Base-by-base conservation (phyloP, 1,139 yeast species). In the Tardiomyces depauwii region DNA sequence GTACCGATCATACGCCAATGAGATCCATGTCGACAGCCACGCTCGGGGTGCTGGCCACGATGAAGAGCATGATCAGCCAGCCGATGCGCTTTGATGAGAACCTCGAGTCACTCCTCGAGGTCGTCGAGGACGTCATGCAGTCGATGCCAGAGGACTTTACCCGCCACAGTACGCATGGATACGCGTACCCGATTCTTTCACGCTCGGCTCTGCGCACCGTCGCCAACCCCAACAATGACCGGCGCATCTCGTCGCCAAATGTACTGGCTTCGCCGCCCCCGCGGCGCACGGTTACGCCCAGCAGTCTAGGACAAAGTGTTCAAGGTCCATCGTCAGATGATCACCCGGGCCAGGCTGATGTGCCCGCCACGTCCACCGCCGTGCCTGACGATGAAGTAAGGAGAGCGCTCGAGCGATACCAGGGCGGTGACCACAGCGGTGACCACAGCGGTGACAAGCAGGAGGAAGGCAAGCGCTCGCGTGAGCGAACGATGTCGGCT, bases 21-120 rank as follows among this genome's bases (percentile, higher is more conserved):
- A 50, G 57, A 21, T 54, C 60, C 9, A 55, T 59, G 5, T 56
- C 61, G 13, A 54, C 60, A 2, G 60, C 60, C 9, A 57, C 62
- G 6, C 48, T 58, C 40, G 56, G 62, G 18, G 51, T 59, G 49
- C 49, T 59, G 30, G 51, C 53, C 28, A 56, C 53, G 3, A 18
- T 40, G 33, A 25, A 27, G n/a, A 30, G 10, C 36, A 30, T 30
- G n/a, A 14, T 30, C n/a, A 12, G 16, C 36, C 36, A 30, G 16
- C 36, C 36, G 5, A 14, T 30, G 36, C 36, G 50, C 14, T 49
- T 54, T 42, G 51, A 51, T 39, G 51, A 54, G 21, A 52, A 52
- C 36, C 49, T 54, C 42, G 51, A 53, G 40, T 44, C 55, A n/a
- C 49, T 54, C 42, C 43, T 51, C 27, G 46, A 45, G 18, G 43